These are phyloP conservation scores for Sungouiella thailandica DNA, from an alignment of 805 yeast genomes.

Conservation along the genomic window DNA sequence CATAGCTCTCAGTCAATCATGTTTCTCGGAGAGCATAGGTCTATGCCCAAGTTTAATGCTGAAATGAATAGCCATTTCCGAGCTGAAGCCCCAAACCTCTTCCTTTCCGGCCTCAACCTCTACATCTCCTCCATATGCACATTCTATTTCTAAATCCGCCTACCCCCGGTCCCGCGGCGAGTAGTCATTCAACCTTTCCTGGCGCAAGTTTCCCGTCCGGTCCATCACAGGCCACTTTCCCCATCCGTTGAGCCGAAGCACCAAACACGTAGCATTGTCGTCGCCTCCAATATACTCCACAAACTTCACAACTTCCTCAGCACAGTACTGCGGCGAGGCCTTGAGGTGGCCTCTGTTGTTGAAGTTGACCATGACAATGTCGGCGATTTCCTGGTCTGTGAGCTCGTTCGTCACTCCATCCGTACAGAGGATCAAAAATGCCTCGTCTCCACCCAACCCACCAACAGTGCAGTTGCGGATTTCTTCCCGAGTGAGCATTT, in stretches of 20 bases:
- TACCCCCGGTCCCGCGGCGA: conserved; percentile 23
- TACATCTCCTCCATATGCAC: too few species aligned
- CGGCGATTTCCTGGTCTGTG: conserved; percentile 88
- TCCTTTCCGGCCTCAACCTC: too few species aligned
- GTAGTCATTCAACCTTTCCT: conserved; percentile 54
- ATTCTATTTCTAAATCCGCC: too few species aligned
- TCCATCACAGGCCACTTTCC: conserved; percentile 86
- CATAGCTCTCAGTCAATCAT: too few species aligned
- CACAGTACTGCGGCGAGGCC: conserved; percentile 82
- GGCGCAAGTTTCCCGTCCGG: conserved; percentile 78
- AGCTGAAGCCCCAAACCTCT: too few species aligned
- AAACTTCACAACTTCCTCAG: conserved; percentile 78
- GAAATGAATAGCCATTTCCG: too few species aligned
- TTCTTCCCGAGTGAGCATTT: conserved; percentile 34
- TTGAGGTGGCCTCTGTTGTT: conserved; percentile 57
- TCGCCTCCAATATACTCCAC: conserved; percentile 86
- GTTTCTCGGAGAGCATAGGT: too few species aligned
- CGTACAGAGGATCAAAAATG: conserved; percentile 73
- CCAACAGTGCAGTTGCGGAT: conserved; percentile 31
- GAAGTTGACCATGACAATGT: conserved; percentile 67
- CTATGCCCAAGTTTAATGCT: too few species aligned
- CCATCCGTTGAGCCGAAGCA: conserved; percentile 83
- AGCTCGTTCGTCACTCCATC: conserved; percentile 85
- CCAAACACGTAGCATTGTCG: conserved; percentile 92
- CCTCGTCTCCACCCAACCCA: conserved; percentile 76